Evolutionary conservation across 148 eudicot genomes (phyloP).

Genomic region (Silene uniflora): DNA sequence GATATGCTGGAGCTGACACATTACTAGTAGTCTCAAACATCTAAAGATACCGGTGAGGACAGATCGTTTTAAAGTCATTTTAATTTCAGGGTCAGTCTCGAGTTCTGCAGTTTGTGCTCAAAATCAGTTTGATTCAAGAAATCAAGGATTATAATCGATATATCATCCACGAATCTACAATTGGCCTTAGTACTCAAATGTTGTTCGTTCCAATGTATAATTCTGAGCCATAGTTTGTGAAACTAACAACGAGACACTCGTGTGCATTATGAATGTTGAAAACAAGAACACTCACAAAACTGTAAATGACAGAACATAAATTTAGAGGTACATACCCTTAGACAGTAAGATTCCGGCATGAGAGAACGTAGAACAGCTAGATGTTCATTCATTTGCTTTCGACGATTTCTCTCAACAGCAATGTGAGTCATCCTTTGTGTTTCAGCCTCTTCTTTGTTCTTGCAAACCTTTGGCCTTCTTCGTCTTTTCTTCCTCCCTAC

Average conservation of each 20-base stretch:
- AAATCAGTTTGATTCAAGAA: neutral
- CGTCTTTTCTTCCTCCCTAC: constrained; percentile 62
- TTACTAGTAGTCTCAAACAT: too few relatives aligned
- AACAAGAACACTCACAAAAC: neutral
- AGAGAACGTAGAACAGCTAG: constrained; percentile 77
- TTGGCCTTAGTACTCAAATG: neutral
- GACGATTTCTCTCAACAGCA: constrained; percentile 82
- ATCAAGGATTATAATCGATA: neutral
- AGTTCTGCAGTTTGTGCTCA: neutral
- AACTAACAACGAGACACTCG: neutral
- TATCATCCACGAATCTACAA: neutral
- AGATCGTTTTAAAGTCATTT: too few relatives aligned
- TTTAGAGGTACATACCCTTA: constrained; percentile 47
- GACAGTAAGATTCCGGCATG: constrained; percentile 86
- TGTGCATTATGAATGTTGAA: neutral
- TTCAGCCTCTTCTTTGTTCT: constrained; percentile 89
- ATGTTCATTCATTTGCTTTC: constrained; percentile 92
- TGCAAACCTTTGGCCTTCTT: constrained; percentile 54
- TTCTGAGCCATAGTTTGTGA: neutral
- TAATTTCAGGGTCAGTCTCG: neutral
- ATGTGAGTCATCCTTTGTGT: constrained; percentile 91
- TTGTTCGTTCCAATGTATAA: neutral
- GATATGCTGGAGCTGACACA: too few relatives aligned
- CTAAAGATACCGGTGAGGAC: too few relatives aligned
- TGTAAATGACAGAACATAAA: constrained; percentile 20